Conservation (phyloP, 202 grass and related monocot genomes). For the Sporobolus alterniflorus region DNA sequence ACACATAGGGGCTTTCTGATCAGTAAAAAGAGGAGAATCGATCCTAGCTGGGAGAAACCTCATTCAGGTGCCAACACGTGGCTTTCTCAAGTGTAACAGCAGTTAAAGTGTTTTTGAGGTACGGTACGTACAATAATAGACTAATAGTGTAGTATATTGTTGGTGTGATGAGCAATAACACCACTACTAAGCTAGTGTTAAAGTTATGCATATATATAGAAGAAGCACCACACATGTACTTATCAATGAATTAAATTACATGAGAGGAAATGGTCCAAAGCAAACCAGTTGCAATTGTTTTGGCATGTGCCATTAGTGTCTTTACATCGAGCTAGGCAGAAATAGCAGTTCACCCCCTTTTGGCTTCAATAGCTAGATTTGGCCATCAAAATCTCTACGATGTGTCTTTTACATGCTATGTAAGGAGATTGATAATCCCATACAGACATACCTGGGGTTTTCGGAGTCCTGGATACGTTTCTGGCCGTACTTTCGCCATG, state of each 20-base stretch:
- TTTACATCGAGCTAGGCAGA: background rate
- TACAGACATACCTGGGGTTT: conserved; percentile 53
- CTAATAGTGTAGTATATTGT: no score
- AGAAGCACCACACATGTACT: conserved; percentile 1
- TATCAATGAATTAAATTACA: background rate
- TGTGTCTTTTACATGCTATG: no score
- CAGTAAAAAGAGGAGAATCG: no score
- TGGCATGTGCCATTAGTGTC: background rate
- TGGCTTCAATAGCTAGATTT: background rate
- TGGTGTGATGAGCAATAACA: background rate
- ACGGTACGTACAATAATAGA: no score
- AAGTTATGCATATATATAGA: background rate
- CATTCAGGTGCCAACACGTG: background rate
- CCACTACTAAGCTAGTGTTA: background rate
- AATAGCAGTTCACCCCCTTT: background rate
- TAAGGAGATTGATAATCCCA: background rate
- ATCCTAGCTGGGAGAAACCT: no score
- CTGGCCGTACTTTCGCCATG: conserved; percentile 92
- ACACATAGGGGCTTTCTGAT: no score
- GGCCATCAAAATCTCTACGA: background rate
- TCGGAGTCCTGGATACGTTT: conserved; percentile 63
- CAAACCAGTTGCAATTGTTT: background rate
- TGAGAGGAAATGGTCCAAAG: background rate
- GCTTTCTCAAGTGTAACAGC: no score
- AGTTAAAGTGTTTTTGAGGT: no score